Evolutionary conservation across 352 stramenopile species (phyloP).

Genomic region (Phytophthora sp.): DNA sequence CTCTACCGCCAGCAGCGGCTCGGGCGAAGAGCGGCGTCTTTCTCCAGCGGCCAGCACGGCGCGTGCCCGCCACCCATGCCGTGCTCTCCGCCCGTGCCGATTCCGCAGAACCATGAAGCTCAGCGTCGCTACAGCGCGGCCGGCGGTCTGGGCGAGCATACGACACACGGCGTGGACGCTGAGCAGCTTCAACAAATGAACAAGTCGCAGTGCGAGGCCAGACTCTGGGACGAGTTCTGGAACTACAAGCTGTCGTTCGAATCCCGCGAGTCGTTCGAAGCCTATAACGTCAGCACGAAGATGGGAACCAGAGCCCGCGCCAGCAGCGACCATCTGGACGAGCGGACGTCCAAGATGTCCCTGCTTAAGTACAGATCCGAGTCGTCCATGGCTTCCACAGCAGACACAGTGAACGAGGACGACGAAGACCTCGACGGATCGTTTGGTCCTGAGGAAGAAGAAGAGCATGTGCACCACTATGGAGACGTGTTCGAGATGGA

Average conservation of each 20-base stretch:
- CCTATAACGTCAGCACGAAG: conserved; percentile 7
- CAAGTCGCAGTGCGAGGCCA: conserved; percentile 53
- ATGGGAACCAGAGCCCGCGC: neutral
- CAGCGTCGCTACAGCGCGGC: conserved; percentile 42
- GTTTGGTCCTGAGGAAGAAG: conserved; percentile 39
- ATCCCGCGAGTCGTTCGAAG: conserved; percentile 66
- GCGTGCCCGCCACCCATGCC: conserved; percentile 24
- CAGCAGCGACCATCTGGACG: conserved; percentile 12
- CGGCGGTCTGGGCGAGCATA: conserved; percentile 15
- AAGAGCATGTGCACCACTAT: conserved; percentile 36
- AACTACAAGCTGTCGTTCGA: conserved; percentile 80
- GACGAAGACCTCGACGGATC: conserved; percentile 26
- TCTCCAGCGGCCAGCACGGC: conserved; percentile 29
- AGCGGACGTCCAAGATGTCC: neutral
- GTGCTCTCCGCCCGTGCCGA: conserved; percentile 61
- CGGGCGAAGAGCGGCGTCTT: conserved; percentile 40
- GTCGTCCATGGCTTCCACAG: conserved; percentile 42
- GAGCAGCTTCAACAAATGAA: conserved; percentile 22
- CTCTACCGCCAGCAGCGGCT: conserved; percentile 27
- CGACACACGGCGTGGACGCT: conserved; percentile 18
- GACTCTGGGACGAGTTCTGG: conserved; percentile 72
- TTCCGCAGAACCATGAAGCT: conserved; percentile 44
- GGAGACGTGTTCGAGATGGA: conserved; percentile 74
- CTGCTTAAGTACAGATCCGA: conserved; percentile 34
- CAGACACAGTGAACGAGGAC: conserved; percentile 44